These are phyloP conservation scores for Dendrobium officinale DNA, from an alignment of 106 monocot species.

Conservation along the genomic window DNA sequence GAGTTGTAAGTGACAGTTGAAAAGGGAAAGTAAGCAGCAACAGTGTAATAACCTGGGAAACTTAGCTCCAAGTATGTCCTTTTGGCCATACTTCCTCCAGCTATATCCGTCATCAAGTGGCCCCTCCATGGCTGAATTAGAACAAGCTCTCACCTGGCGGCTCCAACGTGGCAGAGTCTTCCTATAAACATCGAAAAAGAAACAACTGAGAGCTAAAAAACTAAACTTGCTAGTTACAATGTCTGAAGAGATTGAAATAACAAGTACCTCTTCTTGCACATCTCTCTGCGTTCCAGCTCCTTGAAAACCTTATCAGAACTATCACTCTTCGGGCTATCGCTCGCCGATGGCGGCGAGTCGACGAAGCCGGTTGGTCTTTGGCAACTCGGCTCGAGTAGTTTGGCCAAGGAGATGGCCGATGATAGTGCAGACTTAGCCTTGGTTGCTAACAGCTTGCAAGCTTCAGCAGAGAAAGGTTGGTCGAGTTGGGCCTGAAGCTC, in stretches of 20 bases:
- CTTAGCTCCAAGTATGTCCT: constrained; percentile 47
- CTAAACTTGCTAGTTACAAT: not conserved
- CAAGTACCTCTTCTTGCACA: constrained; percentile 38
- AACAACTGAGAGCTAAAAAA: not conserved
- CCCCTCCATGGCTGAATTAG: constrained; percentile 19
- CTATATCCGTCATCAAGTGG: constrained; percentile 42
- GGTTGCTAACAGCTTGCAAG: constrained; percentile 12
- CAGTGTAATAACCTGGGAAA: constrained; percentile 34
- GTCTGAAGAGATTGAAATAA: not conserved
- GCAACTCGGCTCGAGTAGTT: too few relatives aligned
- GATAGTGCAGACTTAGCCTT: constrained; percentile 11
- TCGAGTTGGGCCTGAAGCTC: constrained; percentile 25
- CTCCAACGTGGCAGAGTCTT: constrained; percentile 21
- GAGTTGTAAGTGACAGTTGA: not conserved
- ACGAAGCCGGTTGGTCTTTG: not conserved
- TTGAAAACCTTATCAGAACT: constrained; percentile 12
- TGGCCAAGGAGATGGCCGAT: constrained; percentile 30
- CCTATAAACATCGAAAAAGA: constrained; percentile 12
- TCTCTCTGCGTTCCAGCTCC: constrained; percentile 20
- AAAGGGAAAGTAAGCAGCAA: not conserved
- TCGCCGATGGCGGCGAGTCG: not conserved
- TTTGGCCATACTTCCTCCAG: constrained; percentile 73
- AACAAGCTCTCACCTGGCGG: constrained; percentile 12
- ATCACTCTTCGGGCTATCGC: constrained; percentile 2
- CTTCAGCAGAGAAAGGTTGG: constrained; percentile 8